Evolutionary conservation across 306 rosid species (phyloP), one percentile per base, ranked within the genome.

Genomic region (Rubus idaeus): DNA sequence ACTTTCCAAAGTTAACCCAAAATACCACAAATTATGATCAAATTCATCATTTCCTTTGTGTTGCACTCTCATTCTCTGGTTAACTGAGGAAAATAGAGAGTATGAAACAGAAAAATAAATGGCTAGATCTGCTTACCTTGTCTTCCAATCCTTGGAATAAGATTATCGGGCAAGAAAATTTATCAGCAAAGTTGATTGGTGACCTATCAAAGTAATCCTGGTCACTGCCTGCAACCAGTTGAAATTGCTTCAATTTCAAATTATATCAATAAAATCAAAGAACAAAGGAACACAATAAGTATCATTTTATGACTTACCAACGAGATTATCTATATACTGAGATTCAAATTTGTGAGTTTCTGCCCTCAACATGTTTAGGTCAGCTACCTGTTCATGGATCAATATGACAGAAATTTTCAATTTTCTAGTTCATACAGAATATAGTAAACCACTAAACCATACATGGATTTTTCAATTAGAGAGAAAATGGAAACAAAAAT

Each of bases 131-230:
- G 53, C 79, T 84, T 77, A 92, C 98, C 91, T 92, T 95, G 87
- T 95, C 99, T 18, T 95, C 97, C 86, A 90, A 78, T 75, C 99
- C 99, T 84, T 95, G 99, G 78, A 95, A 95, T 63, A 95, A 78
- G 51, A 95, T 95, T 76, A 89, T 85, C 41, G 97, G 97, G 82
- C 97, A 92, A 71, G 99, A 92, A 82, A 95, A 90, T 37, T 90
- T 84, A 61, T 90, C 89, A 42, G 87, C 88, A 58, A 79, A 90
- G 83, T 92, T 92, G 81, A 95, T 89, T 0, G 99, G 99, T 20
- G 97, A 89, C 85, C 92, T 89, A 68, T 92, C 92, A 46, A 78
- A 81, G 78, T 53, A 92, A 73, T 76, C 87, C 82, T 84, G 80
- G 60, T 92, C 91, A 71, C 77, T 82, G 71, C 99, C 97, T 95